These are phyloP conservation scores for Metschnikowia cerradonensis DNA, from an alignment of 805 yeast species.

Conservation along the genomic window DNA sequence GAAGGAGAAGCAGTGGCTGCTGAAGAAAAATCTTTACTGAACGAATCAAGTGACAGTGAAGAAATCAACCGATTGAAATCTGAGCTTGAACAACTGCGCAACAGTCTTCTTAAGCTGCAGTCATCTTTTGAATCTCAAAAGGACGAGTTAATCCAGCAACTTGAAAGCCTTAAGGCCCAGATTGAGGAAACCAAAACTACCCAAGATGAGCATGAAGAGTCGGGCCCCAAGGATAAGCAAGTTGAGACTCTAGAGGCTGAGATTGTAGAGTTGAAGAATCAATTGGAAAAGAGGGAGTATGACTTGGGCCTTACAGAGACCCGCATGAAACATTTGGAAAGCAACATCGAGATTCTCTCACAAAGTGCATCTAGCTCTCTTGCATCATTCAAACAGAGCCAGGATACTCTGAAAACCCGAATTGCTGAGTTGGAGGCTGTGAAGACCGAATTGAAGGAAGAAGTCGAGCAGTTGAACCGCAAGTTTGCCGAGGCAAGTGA, in stretches of 20 bases:
- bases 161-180: neutral
- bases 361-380: constrained; percentile 12
- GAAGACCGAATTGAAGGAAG: constrained; percentile 19
- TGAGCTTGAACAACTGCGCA: constrained; percentile 3
- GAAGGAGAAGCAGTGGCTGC: neutral
- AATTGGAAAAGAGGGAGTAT: constrained; percentile 11
- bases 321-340: constrained; percentile 14
- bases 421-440: constrained; percentile 22
- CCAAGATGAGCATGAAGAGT: neutral
- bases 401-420: constrained; percentile 10
- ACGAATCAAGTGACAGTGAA: neutral
- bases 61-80: neutral
- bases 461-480: constrained; percentile 21
- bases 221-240: neutral
- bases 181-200: neutral
- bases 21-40: neutral
- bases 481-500: constrained; percentile 19
- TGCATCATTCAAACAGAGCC: constrained; percentile 7
- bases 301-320: constrained; percentile 13
- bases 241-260: constrained; percentile 5
- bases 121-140: neutral
- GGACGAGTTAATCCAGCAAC: neutral
- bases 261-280: constrained; percentile 13
- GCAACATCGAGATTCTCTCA: constrained; percentile 14
- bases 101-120: neutral